Base-by-base conservation (phyloP, 192 early-diverging fungal genomes). In the Lobosporangium transversale region DNA sequence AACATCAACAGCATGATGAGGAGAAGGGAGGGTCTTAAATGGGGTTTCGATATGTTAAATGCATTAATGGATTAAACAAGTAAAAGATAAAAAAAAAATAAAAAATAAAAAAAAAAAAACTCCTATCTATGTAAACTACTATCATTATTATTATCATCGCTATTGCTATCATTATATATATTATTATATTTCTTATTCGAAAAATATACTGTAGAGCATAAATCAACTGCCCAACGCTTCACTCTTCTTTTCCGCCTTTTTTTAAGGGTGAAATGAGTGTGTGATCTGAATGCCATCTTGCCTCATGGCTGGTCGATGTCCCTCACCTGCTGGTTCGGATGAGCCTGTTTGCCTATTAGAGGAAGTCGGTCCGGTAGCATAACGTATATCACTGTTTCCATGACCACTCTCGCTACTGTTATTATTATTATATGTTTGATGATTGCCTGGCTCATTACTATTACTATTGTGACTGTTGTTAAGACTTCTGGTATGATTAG, bases 401-500 rank as follows among this genome's bases (percentile, higher is more conserved):
- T 51, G 9, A 4, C 7, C n/a, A 47, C 17, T 42, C 17, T 51
- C n/a, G 50, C 4, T 3, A 31, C 31, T 53, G 20, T 17, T 53
- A 17, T 4, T 31, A 53, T 53, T 53, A 31, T 53, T n/a, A 49
- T 49, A 23, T 15, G 11, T n/a, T 15, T 15, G 14, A 23, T 49
- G 9, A 12, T 42, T 42, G 17, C 40, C 17, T 17, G 9, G 23
- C 9, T 29, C 51, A 21, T 53, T 56, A 30, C 3, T 20, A 40
- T 58, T 7, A 24, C 21, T 20, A 23, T 54, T 32, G 53, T 29
- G 21, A 29, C 27, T 57, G 40, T 11, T 32, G 58, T 49, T 70
- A 44, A 0, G 59, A 45, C 21, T 54, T 55, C 30, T 55, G 70
- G 27, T 58, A 57, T 42, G 58, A 57, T 35, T 51, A 57, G 10